Conservation (phyloP, 2,329 filamentous ascomycete genomes). For the Exutisphaerella laricina region DNA sequence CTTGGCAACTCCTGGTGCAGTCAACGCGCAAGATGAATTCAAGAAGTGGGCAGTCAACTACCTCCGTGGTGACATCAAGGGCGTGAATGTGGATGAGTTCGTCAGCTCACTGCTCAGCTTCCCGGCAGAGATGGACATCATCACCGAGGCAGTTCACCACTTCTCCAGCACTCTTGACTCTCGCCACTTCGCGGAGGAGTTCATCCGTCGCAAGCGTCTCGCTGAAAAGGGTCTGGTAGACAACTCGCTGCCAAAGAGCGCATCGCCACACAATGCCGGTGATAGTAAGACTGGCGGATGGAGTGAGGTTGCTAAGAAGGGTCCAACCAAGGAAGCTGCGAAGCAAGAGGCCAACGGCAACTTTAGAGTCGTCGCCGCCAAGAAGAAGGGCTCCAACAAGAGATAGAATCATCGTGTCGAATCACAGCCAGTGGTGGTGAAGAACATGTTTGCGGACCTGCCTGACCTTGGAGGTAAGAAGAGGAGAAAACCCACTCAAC, state of each 20-base stretch:
- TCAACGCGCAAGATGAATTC: slow-evolving; percentile 81
- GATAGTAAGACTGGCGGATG: slow-evolving; percentile 60
- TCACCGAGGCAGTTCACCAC: slow-evolving; percentile 84
- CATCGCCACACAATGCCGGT: slow-evolving; percentile 39
- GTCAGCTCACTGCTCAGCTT: slow-evolving; percentile 69
- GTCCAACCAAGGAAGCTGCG: slow-evolving; percentile 40
- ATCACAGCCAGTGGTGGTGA: slow-evolving; percentile 1
- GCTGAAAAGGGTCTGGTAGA: slow-evolving; percentile 83
- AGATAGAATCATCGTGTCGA: slow-evolving; percentile 1
- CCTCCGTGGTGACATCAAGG: slow-evolving; percentile 66
- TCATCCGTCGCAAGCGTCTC: slow-evolving; percentile 83
- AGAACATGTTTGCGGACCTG: background rate
- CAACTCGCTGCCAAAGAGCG: slow-evolving; percentile 46
- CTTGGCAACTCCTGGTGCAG: slow-evolving; percentile 44
- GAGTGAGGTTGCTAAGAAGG: slow-evolving; percentile 98
- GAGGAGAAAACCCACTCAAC: no score
- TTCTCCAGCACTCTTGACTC: slow-evolving; percentile 86
- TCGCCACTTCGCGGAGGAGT: slow-evolving; percentile 89
- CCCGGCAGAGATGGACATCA: slow-evolving; percentile 70
- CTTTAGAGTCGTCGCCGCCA: slow-evolving; percentile 86
- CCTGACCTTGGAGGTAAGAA: background rate
- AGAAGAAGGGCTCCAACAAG: slow-evolving; percentile 68
- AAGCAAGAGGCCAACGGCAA: slow-evolving; percentile 49
- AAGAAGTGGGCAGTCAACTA: slow-evolving; percentile 84
- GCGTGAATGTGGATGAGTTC: slow-evolving; percentile 64